Evolutionary conservation across 352 stramenopile genomes (phyloP).

Genomic region (Phytophthora pluvialis): DNA sequence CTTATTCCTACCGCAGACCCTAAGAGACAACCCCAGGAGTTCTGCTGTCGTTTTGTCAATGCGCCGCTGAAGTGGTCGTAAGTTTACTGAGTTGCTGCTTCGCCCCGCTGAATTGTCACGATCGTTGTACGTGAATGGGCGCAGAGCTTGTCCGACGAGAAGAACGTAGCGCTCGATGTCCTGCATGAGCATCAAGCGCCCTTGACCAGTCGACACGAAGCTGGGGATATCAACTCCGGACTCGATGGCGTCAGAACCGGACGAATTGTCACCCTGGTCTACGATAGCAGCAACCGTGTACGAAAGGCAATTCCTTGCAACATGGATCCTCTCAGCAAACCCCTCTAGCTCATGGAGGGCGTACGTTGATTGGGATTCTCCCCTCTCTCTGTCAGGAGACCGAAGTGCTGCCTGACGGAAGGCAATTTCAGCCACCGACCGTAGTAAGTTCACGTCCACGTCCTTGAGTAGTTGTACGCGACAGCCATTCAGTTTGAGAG

Average conservation of each 20-base stretch:
- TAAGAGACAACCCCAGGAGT: constrained; percentile 2
- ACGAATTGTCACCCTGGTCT: neutral
- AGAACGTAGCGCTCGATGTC: constrained; percentile 17
- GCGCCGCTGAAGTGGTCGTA: constrained; percentile 12
- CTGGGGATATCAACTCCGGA: constrained; percentile 3
- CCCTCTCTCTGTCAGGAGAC: too few species aligned
- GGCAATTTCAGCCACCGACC: constrained; percentile 14
- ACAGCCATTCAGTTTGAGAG: constrained; percentile 3
- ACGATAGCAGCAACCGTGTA: constrained; percentile 3
- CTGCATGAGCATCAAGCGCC: constrained; percentile 6
- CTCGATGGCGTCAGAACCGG: neutral
- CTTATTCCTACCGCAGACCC: constrained; percentile 1
- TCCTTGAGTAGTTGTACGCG: constrained; percentile 10
- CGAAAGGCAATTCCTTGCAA: constrained; percentile 14
- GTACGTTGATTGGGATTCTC: neutral
- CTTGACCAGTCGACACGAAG: constrained; percentile 8
- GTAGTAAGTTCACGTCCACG: constrained; percentile 13
- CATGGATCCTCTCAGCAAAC: constrained; percentile 5
- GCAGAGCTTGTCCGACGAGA: constrained; percentile 7
- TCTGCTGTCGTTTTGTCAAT: constrained; percentile 5
- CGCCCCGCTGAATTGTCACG: neutral
- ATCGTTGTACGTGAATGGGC: constrained; percentile 1
- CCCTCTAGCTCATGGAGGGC: constrained; percentile 5
- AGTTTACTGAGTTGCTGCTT: neutral
- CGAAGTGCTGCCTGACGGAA: constrained; percentile 5